Base-by-base conservation (phyloP, 768 basidiomycete species). In the Suillus ampliporus region DNA sequence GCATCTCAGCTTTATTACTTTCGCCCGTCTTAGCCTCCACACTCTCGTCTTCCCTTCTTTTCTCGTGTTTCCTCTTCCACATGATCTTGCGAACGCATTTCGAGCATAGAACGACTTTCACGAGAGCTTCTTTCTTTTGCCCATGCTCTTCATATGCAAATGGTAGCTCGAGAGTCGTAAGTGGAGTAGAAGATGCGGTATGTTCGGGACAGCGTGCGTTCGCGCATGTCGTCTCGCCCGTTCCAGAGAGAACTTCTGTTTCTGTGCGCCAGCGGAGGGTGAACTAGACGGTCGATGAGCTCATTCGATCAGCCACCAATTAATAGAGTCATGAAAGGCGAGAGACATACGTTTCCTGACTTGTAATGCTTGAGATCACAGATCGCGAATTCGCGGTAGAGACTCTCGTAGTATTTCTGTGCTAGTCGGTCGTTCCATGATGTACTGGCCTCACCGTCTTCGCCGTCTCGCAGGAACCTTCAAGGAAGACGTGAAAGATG, bases 321-420 rank as follows among this genome's bases (percentile, higher is more conserved):
- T n/a, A 35, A 58, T 17, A 34, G 43, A 58, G 37, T 23, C 43
- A 44, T 31, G 50, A 8, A 14, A 8, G 15, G 26, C 4, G 52
- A 43, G 40, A 26, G 31, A 72, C 89, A 65, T 64, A 96, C 94
- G 64, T 92, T 90, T 17, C 94, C 92, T 0, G 91, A 88, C 78
- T 95, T 97, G 82, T 93, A 97, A 72, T 98, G 97, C 79, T 98
- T 98, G 63, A 98, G 79, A 76, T 98, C 94, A 71, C 93, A 95
- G 23, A 95, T 80, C 0, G 92, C 94, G 69, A 89, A 99, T 75
- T 99, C 96, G 65, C 94, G 90, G 74, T 94, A 97, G 4, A 99
- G 85, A 67, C 78, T 91, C 14, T 83, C 79, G 69, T 99, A 96
- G 79, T 96, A 98, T 69, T 95, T 96, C 64, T 84, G 81, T 0